Evolutionary conservation across 768 basidiomycete species (phyloP).

Genomic region (Russula earlei): DNA sequence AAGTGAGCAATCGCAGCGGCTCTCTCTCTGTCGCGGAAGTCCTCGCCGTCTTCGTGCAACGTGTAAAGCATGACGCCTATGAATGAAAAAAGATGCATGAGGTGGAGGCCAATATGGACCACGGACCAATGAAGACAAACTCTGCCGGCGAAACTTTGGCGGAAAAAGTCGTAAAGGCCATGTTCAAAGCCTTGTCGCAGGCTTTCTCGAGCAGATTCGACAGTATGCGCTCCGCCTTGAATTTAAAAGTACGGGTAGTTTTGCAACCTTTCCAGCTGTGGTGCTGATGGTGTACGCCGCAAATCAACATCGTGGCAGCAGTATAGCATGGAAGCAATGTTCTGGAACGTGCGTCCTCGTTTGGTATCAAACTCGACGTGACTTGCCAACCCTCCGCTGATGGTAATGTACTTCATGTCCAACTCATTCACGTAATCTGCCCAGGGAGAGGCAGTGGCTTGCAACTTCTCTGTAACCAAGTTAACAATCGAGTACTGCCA

Average conservation of each 20-base stretch:
- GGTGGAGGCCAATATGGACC: background rate
- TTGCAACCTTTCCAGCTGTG: too few relatives aligned
- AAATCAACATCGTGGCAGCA: slow-evolving; percentile 47
- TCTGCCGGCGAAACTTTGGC: slow-evolving; percentile 67
- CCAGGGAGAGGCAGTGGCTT: too few relatives aligned
- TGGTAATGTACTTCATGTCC: too few relatives aligned
- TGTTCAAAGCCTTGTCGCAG: too few relatives aligned
- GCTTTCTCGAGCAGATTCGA: too few relatives aligned
- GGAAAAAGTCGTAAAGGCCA: slow-evolving; percentile 33
- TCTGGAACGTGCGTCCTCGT: slow-evolving; percentile 71
- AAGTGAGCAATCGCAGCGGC: slow-evolving; percentile 50
- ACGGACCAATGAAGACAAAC: slow-evolving; percentile 72
- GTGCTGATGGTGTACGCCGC: too few relatives aligned
- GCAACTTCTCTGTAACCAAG: too few relatives aligned
- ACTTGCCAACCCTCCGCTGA: too few relatives aligned
- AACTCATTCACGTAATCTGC: too few relatives aligned
- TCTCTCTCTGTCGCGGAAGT: slow-evolving; percentile 33
- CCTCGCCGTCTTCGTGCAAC: slow-evolving; percentile 29
- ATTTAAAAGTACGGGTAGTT: too few relatives aligned
- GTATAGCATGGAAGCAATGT: slow-evolving; percentile 58
- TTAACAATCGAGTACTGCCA: too few relatives aligned
- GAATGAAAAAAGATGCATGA: background rate
- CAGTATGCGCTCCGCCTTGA: too few relatives aligned
- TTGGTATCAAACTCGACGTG: slow-evolving; percentile 54
- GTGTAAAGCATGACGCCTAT: slow-evolving; percentile 62